Percentiles rank a stretch among this genome's conserved stretches.
phyloP scores from a whole-genome alignment of 495 filamentous ascomycete genomes.

The Neurospora hispaniola region DNA sequence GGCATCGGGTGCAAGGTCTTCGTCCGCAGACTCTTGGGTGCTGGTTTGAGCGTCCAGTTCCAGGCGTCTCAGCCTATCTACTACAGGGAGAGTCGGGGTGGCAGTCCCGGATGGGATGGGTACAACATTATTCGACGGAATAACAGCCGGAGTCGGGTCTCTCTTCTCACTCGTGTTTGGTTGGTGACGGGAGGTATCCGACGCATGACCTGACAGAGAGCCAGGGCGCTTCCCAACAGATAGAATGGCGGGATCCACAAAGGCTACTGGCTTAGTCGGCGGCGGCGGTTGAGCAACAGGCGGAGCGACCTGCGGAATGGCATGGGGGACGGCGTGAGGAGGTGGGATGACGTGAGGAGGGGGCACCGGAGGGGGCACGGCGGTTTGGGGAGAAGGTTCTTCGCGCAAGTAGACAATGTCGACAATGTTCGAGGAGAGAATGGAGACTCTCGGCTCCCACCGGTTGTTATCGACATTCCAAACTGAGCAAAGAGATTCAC shows the following conservation, averaged over 20 bases:
- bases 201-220: constrained; percentile 6
- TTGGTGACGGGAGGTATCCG: constrained; percentile 12
- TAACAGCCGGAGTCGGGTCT: constrained; percentile 14
- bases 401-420: constrained; percentile 25
- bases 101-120: constrained; percentile 1
- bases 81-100: constrained; percentile 6
- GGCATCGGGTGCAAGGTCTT: constrained; percentile 7
- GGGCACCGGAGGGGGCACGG: neutral
- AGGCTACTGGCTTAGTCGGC: constrained; percentile 15
- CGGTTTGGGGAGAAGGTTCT: constrained; percentile 3
- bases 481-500: constrained; percentile 5
- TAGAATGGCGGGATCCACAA: constrained; percentile 47
- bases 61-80: constrained; percentile 9
- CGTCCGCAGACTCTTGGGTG: constrained; percentile 12
- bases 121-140: constrained; percentile 1
- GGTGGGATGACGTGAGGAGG: neutral
- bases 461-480: constrained; percentile 16
- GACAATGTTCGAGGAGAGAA: constrained; percentile 28
- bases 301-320: neutral
- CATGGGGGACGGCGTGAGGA: neutral
- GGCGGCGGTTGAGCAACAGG: constrained; percentile 4
- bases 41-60: constrained; percentile 4
- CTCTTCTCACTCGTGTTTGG: constrained; percentile 29
- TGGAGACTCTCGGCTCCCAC: constrained; percentile 25
- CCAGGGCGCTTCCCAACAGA: constrained; percentile 32